Base-by-base conservation (phyloP, 176 grass and related monocot genomes). In the Ensete glaucum region DNA sequence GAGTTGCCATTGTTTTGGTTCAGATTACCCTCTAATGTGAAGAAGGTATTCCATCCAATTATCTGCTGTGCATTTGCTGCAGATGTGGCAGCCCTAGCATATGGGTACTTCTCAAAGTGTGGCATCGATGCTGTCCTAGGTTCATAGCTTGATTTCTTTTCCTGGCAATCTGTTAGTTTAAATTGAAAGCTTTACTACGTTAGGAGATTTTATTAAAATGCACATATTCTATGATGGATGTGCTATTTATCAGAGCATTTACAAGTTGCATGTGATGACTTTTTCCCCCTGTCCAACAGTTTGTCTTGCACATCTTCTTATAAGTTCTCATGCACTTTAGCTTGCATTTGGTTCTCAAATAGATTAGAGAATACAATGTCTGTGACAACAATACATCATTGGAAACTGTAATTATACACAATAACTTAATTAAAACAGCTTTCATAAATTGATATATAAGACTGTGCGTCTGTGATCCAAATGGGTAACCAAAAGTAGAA, bases 1-100 rank as follows among this genome's bases (percentile, higher is more conserved):
- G 11, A 52, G 74, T 7, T 51, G 6, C n/a, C n/a, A 11, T 52
- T 65, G 48, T 52, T 64, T 64, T 65, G 52, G 34, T 82, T 84
- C 82, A 98, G 95, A 86, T 85, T 94, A 72, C 90, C 90, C 22
- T 53, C 88, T 73, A 81, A 82, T 64, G 64, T 85, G 74, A 98
- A 77, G 87, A 84, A 66, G 85, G 69, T 94, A 76, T 77, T 98
- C 9, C 95, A 98, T 82, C 95, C 90, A 73, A 91, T 98, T 81
- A 89, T 98, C 80, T 86, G 80, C 43, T 93, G 90, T 50, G 90
- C 90, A 29, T 80, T 93, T 74, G 81, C 90, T 80, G 90, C 90
- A 17, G 82, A 98, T 78, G 80, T 89, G 49, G 88, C 95, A 16
- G 90, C 88, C 14, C 26, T 81, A 9, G 77, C 82, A 2, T 94